Evolutionary conservation across 495 filamentous ascomycete species (phyloP).

Genomic region (Hypoxylon perforatum): DNA sequence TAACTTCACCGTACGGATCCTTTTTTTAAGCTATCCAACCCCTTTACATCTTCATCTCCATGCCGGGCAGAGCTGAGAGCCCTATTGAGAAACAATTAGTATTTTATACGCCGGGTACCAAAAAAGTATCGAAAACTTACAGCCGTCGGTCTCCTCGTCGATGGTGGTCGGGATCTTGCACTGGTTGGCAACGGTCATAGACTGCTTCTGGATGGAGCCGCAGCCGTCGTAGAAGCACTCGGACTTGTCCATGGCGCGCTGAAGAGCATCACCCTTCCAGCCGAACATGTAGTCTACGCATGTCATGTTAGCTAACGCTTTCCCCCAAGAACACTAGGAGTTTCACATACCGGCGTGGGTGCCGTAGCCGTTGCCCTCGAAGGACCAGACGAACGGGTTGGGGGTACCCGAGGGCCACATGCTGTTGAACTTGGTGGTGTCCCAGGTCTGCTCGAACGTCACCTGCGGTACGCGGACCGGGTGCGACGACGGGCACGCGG

Average conservation of each 20-base stretch:
- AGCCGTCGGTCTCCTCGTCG: constrained; percentile 58
- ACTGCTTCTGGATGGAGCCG: constrained; percentile 60
- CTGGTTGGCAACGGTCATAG: constrained; percentile 53
- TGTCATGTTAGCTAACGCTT: no score
- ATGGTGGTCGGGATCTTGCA: constrained; percentile 58
- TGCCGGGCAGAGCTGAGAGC: neutral
- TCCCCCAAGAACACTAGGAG: no score
- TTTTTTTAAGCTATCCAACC: no score
- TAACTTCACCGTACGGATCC: no score
- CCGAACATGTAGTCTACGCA: constrained; percentile 63
- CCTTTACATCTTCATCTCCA: neutral
- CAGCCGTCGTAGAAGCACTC: constrained; percentile 61
- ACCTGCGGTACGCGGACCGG: constrained; percentile 49
- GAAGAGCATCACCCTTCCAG: constrained; percentile 59
- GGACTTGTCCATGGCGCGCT: constrained; percentile 59
- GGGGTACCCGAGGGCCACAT: constrained; percentile 58
- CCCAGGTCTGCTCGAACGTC: constrained; percentile 64
- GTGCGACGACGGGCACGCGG: constrained; percentile 29
- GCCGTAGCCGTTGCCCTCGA: constrained; percentile 59
- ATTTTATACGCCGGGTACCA: neutral
- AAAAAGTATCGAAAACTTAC: constrained; percentile 49
- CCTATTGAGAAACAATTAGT: neutral
- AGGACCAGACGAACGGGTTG: constrained; percentile 61
- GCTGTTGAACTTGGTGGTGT: constrained; percentile 59
- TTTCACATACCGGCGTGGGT: no score